Conservation (phyloP, 139 green algal genomes). For the Coelastrella sp. region DNA sequence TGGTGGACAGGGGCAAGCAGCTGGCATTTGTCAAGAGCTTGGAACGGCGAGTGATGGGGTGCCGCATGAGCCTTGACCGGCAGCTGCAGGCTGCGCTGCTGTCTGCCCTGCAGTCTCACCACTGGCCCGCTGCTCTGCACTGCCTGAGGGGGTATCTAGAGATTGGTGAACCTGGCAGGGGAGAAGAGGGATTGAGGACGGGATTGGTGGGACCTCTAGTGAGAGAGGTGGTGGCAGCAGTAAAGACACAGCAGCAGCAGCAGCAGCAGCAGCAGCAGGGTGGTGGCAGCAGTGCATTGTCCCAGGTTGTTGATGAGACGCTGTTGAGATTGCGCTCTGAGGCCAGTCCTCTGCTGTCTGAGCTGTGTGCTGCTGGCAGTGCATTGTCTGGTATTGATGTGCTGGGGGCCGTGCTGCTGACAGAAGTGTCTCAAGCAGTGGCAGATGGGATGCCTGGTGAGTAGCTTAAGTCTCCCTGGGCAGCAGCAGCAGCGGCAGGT, state of each 20-base stretch:
- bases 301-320: conserved; percentile 58
- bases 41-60: conserved; percentile 70
- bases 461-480: not conserved
- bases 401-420: conserved; percentile 81
- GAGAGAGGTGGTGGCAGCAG: conserved; percentile 44
- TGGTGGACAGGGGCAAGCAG: conserved; percentile 75
- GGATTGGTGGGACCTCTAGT: conserved; percentile 79
- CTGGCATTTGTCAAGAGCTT: conserved; percentile 84
- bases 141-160: conserved; percentile 87
- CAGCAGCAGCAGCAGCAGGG: not conserved
- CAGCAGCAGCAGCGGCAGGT: not conserved
- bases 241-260: conserved; percentile 46
- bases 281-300: conserved; percentile 55
- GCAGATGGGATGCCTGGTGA: conserved; percentile 66
- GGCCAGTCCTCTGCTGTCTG: conserved; percentile 25
- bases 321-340: not conserved
- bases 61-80: conserved; percentile 58
- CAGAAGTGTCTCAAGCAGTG: conserved; percentile 78
- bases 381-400: conserved; percentile 76
- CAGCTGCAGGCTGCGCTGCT: conserved; percentile 65
- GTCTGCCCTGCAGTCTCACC: conserved; percentile 53
- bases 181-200: conserved; percentile 74
- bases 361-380: conserved; percentile 17
- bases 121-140: conserved; percentile 60
- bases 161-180: conserved; percentile 66